phyloP scores from a whole-genome alignment of 2,329 filamentous ascomycete species.

The Penicillium sp. region DNA sequence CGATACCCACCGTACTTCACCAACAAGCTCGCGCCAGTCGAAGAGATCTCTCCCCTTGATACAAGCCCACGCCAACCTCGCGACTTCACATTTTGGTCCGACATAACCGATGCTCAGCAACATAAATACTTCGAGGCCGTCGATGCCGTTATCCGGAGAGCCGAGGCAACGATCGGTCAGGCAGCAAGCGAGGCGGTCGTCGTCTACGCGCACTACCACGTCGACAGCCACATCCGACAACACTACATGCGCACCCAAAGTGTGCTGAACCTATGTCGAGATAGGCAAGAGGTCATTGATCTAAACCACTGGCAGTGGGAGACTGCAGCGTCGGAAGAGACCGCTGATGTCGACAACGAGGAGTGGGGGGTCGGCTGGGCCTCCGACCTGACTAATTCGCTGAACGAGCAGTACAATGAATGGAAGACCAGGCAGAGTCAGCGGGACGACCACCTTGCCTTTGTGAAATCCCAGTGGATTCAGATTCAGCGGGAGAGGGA shows the following conservation, averaged over 20 bases:
- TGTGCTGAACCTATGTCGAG: slow-evolving; percentile 31
- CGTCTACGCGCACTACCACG: slow-evolving; percentile 30
- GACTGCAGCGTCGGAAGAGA: slow-evolving; percentile 6
- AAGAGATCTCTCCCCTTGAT: slow-evolving; percentile 18
- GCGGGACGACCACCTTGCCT: slow-evolving; percentile 8
- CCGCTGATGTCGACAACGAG: not conserved
- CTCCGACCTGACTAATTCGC: slow-evolving; percentile 4
- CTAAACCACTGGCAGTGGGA: slow-evolving; percentile 30
- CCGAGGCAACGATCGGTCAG: not conserved
- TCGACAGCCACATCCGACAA: slow-evolving; percentile 37
- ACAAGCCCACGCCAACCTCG: not conserved
- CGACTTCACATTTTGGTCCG: slow-evolving; percentile 17
- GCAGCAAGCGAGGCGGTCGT: slow-evolving; percentile 15
- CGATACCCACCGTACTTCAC: slow-evolving; percentile 25
- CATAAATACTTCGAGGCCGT: slow-evolving; percentile 20
- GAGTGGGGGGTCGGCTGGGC: slow-evolving; percentile 4
- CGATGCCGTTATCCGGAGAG: slow-evolving; percentile 15
- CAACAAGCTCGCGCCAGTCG: slow-evolving; percentile 6
- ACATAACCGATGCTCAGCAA: slow-evolving; percentile 13
- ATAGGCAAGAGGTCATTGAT: slow-evolving; percentile 28
- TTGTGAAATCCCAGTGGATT: slow-evolving; percentile 17
- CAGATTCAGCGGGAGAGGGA: slow-evolving; percentile 20
- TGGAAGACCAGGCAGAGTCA: not conserved
- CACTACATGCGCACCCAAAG: slow-evolving; percentile 29
- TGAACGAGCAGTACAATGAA: not conserved